Conservation (phyloP, 805 yeast genomes). For the Candida xiaguanensis region DNA sequence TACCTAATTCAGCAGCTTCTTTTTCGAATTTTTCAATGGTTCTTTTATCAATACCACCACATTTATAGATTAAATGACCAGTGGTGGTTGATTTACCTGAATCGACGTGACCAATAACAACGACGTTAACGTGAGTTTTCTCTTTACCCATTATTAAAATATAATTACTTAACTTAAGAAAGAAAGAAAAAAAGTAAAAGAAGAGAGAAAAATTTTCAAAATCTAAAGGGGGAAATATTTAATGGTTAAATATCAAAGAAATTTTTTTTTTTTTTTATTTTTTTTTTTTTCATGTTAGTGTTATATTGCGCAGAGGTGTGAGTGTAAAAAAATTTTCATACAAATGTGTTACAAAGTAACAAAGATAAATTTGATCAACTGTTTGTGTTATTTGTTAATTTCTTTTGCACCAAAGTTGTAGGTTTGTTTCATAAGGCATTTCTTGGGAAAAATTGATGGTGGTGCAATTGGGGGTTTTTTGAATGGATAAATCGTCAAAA, state of each 20-base stretch:
- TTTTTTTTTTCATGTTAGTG: not conserved
- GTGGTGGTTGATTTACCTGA: constrained; percentile 90
- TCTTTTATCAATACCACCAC: constrained; percentile 99
- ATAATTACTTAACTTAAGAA: constrained; percentile 16
- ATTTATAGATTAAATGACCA: constrained; percentile 98
- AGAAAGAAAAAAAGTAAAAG: constrained; percentile 9
- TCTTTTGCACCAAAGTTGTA: no score
- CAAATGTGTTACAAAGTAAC: no score
- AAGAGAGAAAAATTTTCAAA: constrained; percentile 7
- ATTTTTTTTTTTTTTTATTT: not conserved
- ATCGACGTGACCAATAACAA: constrained; percentile 99
- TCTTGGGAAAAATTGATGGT: no score
- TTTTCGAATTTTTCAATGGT: constrained; percentile 97
- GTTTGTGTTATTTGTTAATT: no score
- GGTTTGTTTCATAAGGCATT: no score
- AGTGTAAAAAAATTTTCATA: no score
- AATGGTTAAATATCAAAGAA: constrained; percentile 5
- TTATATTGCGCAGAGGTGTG: not conserved
- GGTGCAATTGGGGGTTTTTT: no score
- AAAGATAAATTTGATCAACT: no score
- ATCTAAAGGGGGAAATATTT: constrained; percentile 3
- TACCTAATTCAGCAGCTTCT: constrained; percentile 96
- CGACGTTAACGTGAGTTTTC: constrained; percentile 98
- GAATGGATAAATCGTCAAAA: no score
- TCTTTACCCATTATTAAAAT: constrained; percentile 78